Percentiles rank a stretch among this genome's conserved stretches.
Evolutionary conservation across 805 yeast genomes (phyloP).

Genomic region (Myxozyma nipponensis): DNA sequence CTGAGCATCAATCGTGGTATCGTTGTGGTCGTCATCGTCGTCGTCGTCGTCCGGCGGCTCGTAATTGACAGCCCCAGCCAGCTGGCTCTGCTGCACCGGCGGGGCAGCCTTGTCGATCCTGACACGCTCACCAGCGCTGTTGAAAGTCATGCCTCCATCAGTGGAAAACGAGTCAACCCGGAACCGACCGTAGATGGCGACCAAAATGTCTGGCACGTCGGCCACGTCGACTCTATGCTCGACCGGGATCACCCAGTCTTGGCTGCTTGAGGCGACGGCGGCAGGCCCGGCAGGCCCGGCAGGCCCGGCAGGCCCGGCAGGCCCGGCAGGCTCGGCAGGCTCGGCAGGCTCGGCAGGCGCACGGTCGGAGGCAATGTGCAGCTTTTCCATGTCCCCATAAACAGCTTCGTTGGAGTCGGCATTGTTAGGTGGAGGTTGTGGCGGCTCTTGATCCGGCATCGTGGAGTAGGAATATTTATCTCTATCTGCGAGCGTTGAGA

Average conservation of each 20-base stretch:
- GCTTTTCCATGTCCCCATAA: background rate
- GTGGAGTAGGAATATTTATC: too few relatives aligned
- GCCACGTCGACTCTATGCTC: slow-evolving; percentile 3
- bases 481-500: too few relatives aligned
- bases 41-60: background rate
- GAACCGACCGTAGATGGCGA: slow-evolving; percentile 15
- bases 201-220: slow-evolving; percentile 18
- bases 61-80: background rate
- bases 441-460: too few relatives aligned
- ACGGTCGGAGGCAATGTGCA: too few relatives aligned
- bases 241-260: slow-evolving; percentile 17
- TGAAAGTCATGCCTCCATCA: background rate
- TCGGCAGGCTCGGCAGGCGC: too few relatives aligned
- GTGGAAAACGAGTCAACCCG: slow-evolving; percentile 8
- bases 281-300: background rate
- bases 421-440: background rate
- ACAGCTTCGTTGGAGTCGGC: background rate
- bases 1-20: background rate
- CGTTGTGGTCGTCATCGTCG: background rate
- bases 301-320: background rate
- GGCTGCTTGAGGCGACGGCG: background rate
- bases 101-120: background rate
- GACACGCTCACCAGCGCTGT: background rate
- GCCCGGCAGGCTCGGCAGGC: background rate
- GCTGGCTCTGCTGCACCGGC: background rate